These are phyloP conservation scores for Pythium dissotocum DNA, from an alignment of 352 stramenopile genomes.

Conservation along the genomic window DNA sequence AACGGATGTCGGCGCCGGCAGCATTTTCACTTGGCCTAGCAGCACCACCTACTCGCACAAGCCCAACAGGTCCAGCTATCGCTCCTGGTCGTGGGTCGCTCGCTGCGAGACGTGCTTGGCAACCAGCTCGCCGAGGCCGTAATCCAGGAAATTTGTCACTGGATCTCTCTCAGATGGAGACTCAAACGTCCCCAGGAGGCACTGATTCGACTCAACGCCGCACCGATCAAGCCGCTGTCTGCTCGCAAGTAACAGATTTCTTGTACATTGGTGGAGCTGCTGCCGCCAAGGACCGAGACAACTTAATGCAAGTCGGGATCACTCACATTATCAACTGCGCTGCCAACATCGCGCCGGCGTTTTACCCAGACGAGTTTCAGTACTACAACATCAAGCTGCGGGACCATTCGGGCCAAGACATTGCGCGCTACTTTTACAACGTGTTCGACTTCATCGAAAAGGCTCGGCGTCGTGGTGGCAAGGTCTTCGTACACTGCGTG, in stretches of 20 bases:
- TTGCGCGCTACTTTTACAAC: conserved; percentile 84
- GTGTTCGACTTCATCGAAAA: conserved; percentile 89
- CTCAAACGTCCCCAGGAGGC: conserved; percentile 31
- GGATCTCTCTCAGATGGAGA: conserved; percentile 78
- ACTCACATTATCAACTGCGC: conserved; percentile 92
- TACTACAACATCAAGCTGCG: conserved; percentile 89
- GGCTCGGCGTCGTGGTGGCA: conserved; percentile 59
- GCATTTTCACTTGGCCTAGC: conserved; percentile 20
- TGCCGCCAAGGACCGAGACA: conserved; percentile 78
- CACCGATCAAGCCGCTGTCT: conserved; percentile 66
- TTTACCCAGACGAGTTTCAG: conserved; percentile 75
- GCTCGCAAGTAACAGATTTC: conserved; percentile 84
- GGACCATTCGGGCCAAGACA: conserved; percentile 87
- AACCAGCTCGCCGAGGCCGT: conserved; percentile 51
- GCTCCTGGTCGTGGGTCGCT: conserved; percentile 25
- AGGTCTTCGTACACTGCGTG: conserved; percentile 86
- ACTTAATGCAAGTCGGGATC: conserved; percentile 69
- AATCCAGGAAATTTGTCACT: conserved; percentile 84
- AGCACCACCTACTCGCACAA: neutral
- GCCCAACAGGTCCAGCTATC: neutral
- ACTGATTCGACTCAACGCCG: conserved; percentile 29
- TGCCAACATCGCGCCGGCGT: conserved; percentile 67
- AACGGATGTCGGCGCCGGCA: conserved; percentile 12
- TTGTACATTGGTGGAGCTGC: conserved; percentile 84
- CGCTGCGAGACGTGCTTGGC: conserved; percentile 44